These are phyloP conservation scores for Russula sp. DNA, from an alignment of 768 basidiomycete species.

Conservation along the genomic window DNA sequence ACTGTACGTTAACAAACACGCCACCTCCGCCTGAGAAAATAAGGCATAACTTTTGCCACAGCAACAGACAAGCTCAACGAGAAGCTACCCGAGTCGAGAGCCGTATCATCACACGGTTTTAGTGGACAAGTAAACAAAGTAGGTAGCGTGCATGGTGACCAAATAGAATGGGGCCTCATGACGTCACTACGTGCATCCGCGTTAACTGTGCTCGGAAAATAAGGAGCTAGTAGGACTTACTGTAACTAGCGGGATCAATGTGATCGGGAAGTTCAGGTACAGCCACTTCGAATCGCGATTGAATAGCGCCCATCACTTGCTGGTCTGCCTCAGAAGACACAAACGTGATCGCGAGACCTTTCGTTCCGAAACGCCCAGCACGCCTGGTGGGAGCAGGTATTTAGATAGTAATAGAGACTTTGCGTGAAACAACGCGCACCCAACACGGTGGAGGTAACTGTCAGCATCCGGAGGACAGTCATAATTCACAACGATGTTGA, in stretches of 20 bases:
- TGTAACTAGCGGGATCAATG: slow-evolving; percentile 93
- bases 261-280: slow-evolving; percentile 92
- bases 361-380: slow-evolving; percentile 98
- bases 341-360: slow-evolving; percentile 97
- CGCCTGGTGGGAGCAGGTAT: slow-evolving; percentile 44
- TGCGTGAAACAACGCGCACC: slow-evolving; percentile 38
- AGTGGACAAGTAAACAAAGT: slow-evolving; percentile 12
- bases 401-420: background rate
- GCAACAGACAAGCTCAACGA: background rate
- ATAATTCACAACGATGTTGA: slow-evolving; percentile 99
- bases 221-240: slow-evolving; percentile 41
- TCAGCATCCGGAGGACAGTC: slow-evolving; percentile 97
- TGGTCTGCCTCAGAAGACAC: slow-evolving; percentile 88
- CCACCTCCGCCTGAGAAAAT: background rate
- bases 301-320: slow-evolving; percentile 91
- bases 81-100: background rate
- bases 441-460: slow-evolving; percentile 97
- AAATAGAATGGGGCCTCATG: slow-evolving; percentile 22
- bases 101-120: slow-evolving; percentile 15
- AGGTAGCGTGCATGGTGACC: background rate
- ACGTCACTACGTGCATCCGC: slow-evolving; percentile 32
- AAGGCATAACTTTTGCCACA: background rate
- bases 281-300: slow-evolving; percentile 94
- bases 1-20: background rate
- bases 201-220: background rate